Base-by-base conservation (phyloP, 805 yeast genomes). In the Lipomyces starkeyi region DNA sequence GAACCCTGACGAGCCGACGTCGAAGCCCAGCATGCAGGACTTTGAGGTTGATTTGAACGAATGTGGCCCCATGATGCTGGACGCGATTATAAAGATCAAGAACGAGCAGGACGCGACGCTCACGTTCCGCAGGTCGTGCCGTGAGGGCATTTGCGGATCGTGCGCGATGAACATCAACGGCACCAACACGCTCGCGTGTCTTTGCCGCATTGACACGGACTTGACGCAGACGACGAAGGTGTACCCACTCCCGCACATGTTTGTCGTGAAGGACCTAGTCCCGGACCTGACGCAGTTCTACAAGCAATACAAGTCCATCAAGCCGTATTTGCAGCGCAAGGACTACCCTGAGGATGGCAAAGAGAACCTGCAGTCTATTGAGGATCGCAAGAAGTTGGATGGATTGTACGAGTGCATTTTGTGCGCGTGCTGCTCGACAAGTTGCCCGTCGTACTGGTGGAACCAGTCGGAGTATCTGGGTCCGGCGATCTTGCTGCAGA, bases 401-500 rank as follows among this genome's bases (percentile, higher is more conserved):
- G 99, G 99, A 66, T 83, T 95, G 74, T 94, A 94, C 83, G 98
- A 94, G 83, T 94, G 99, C 85, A 94, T 94, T 76, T 84, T 94
- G 78, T 94, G 99, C 84, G 99, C 99, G 11, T 93, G 99, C 83
- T 94, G 99, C 82, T 93, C 98, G 47, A 95, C 99, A 62, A 89
- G 98, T 22, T 95, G 99, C 84, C 99, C 99, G 64, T 93, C 98
- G 2, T 95, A 95, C 86, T 95, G 99, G 99, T 95, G 99, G 99
- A 95, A 95, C 83, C 97, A 92, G 83, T 97, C 93, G 82, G 97
- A 95, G 84, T 95, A 95, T 83, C 84, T 95, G 76, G 99, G 99
- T 66, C 99, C 99, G 32, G 99, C 99, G 37, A 98, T 95, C 64
- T 86, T 95, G 80, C 91, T 95, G 97, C 99, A 95, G 85, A 98